Evolutionary conservation across 2,329 filamentous ascomycete species (phyloP), one percentile per base, ranked within the genome.

Genomic region (Shiraia sp.): DNA sequence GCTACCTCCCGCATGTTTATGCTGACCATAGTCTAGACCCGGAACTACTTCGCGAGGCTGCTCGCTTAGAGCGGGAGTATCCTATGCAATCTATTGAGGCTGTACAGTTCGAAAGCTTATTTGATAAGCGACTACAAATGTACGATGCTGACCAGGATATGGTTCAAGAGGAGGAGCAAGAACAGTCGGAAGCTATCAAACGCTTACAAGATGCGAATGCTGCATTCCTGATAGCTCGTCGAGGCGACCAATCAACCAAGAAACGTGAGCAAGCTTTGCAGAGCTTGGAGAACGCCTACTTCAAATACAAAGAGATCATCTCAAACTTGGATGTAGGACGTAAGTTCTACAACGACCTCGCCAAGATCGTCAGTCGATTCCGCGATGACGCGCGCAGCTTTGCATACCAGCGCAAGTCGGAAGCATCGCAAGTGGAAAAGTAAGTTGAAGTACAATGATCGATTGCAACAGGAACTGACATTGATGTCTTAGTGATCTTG

Each of bases 321-420:
- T 88, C 82, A 52, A 96, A 97, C 63, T 78, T 96, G 2, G 92
- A 97, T 53, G 88, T 87, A 0, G 93, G 90, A 1, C 79, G 92
- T 38, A 96, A 93, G 66, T 99, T 99, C 66, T 99, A 97, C 74
- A 99, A 99, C 56, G 91, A 97, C 62, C 78, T 99, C 4, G 88
- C 87, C 32, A 88, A 87, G 69, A 90, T 97, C 49, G 88, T 96
- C 1, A 86, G 83, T 26, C 79, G 85, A 8, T 97, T 96, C 66
- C 79, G 90, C 13, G 92, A 96, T 54, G 87, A 88, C 25, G 85
- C 84, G 43, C 81, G 81, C 53, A 80, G 79, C 2, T 97, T 95
- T 77, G 87, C 87, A 1, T 86, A 90, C 19, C 82, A 90, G 62
- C 79, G 93, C 37, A 81, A 90, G 36, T 82, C 86, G 51, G 92